Percentiles rank a stretch among this genome's conserved stretches.
These are phyloP conservation scores for Capsicum pubescens DNA, from an alignment of 257 asterid species.

Conservation along the genomic window DNA sequence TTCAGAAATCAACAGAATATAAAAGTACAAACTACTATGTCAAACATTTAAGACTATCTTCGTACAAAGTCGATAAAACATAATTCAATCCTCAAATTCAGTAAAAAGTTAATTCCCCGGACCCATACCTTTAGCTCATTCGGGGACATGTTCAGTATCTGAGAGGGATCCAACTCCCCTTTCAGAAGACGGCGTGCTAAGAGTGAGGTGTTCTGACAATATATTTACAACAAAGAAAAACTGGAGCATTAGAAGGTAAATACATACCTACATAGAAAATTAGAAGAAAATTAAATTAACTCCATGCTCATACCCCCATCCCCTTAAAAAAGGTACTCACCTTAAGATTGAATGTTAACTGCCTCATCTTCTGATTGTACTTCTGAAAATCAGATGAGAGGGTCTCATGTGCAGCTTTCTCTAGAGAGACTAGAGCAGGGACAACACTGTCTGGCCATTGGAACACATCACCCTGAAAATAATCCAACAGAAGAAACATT, in stretches of 20 bases:
- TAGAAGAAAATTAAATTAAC: conserved; percentile 28
- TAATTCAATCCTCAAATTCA: conserved; percentile 25
- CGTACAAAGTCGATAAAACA: background rate
- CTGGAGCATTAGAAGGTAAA: conserved; percentile 24
- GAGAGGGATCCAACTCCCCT: conserved; percentile 79
- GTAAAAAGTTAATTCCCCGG: conserved; percentile 2
- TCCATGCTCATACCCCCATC: background rate
- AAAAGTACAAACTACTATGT: background rate
- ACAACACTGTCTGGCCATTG: conserved; percentile 80
- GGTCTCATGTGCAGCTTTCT: conserved; percentile 67
- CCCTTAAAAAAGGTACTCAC: conserved; percentile 37
- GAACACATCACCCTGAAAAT: conserved; percentile 47
- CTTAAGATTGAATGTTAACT: conserved; percentile 68
- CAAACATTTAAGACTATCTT: background rate
- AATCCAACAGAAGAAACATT: conserved; percentile 29
- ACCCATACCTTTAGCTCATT: conserved; percentile 70
- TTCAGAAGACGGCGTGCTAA: conserved; percentile 72
- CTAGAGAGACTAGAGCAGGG: conserved; percentile 64
- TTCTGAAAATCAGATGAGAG: conserved; percentile 63
- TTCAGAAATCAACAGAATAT: background rate
- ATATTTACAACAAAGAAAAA: conserved; percentile 26
- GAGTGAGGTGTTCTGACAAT: conserved; percentile 53
- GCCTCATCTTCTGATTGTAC: conserved; percentile 87
- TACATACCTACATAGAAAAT: conserved; percentile 11
- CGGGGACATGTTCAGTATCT: conserved; percentile 72